Conservation (phyloP, 2,329 filamentous ascomycete genomes). For the Macrophomina tecta region DNA sequence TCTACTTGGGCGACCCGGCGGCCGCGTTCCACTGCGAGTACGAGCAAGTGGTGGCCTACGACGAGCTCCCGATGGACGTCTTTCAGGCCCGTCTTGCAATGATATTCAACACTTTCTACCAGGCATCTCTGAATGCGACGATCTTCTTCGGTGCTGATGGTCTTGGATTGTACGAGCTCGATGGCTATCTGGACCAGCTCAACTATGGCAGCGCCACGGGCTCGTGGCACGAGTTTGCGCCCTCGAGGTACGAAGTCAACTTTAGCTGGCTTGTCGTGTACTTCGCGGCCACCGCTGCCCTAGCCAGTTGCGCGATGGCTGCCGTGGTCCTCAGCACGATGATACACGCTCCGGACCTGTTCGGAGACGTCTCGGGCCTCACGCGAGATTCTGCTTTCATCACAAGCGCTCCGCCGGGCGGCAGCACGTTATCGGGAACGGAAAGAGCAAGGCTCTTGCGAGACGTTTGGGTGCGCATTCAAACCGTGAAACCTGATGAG, state of each 20-base stretch:
- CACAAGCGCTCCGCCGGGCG: slow-evolving; percentile 14
- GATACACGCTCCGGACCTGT: slow-evolving; percentile 29
- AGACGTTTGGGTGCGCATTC: slow-evolving; percentile 31
- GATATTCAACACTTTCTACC: slow-evolving; percentile 31
- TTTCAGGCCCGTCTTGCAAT: slow-evolving; percentile 28
- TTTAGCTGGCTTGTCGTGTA: slow-evolving; percentile 16
- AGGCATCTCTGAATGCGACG: slow-evolving; percentile 2
- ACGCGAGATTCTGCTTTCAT: slow-evolving; percentile 31
- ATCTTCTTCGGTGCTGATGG: slow-evolving; percentile 15
- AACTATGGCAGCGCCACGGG: not conserved
- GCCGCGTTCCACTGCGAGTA: not conserved
- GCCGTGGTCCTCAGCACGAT: slow-evolving; percentile 20
- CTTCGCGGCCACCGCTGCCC: slow-evolving; percentile 7
- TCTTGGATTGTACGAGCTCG: not conserved
- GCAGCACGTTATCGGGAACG: slow-evolving; percentile 23
- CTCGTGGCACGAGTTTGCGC: not conserved
- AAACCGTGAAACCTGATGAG: slow-evolving; percentile 30
- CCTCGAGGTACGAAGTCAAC: not conserved
- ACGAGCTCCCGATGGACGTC: not conserved
- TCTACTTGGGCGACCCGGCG: slow-evolving; percentile 9
- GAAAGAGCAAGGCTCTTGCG: slow-evolving; percentile 28
- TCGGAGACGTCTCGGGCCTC: slow-evolving; percentile 29
- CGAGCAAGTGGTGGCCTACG: not conserved
- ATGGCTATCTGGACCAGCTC: no score
- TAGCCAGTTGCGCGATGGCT: slow-evolving; percentile 26